Percentiles rank a stretch among this genome's conserved stretches.
These are phyloP conservation scores for Fusarium hostae DNA, from an alignment of 2,329 filamentous ascomycete genomes.

Conservation along the genomic window DNA sequence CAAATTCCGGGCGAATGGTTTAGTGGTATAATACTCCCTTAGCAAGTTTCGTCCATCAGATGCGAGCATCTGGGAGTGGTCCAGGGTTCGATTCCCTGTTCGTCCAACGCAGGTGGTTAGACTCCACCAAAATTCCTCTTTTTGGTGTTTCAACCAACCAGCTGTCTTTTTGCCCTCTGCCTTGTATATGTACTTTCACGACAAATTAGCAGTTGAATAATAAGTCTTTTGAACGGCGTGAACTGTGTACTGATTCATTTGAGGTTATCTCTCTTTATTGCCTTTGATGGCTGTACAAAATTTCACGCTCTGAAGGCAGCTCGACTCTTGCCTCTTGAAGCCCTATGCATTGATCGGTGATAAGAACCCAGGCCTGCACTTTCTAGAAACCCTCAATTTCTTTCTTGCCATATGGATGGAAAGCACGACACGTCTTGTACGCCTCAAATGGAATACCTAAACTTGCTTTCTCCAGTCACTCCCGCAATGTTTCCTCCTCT, in stretches of 20 bases:
- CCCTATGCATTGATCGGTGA: neutral
- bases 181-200: too few relatives aligned
- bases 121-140: neutral
- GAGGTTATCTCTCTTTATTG: neutral
- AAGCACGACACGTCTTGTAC: accelerated
- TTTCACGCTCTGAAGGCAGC: accelerated
- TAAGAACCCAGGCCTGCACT: accelerated
- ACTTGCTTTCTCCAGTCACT: accelerated
- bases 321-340: neutral
- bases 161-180: too few relatives aligned
- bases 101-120: conserved; percentile 3
- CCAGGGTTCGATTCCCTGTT: conserved; percentile 22
- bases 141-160: neutral
- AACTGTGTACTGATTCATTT: neutral
- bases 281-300: neutral
- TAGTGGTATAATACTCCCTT: conserved; percentile 23
- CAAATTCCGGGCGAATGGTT: conserved; percentile 12
- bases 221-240: accelerated
- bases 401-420: accelerated
- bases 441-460: neutral
- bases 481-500: neutral
- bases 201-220: accelerated
- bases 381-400: neutral
- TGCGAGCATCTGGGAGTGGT: conserved; percentile 11
- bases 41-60: conserved; percentile 7